These are phyloP conservation scores for Lachnellula arida DNA, from an alignment of 2,329 filamentous ascomycete genomes.

Conservation along the genomic window DNA sequence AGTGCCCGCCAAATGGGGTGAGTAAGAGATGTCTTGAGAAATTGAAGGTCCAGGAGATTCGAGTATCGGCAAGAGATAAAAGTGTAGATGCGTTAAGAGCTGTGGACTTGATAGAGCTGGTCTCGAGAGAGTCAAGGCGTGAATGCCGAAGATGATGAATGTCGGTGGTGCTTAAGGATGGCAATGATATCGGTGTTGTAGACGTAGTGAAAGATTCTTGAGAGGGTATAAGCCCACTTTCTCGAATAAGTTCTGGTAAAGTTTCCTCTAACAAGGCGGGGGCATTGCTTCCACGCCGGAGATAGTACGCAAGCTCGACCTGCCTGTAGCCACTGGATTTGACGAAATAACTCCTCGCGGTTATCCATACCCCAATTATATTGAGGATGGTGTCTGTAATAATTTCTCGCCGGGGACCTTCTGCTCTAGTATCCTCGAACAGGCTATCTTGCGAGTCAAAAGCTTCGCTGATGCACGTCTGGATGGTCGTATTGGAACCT, in stretches of 20 bases:
- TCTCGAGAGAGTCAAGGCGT: background rate
- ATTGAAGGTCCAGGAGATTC: slow-evolving; percentile 4
- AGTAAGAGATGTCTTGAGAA: slow-evolving; percentile 5
- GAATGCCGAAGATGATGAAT: background rate
- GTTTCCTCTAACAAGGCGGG: background rate
- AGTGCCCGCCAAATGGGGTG: background rate
- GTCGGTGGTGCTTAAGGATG: background rate
- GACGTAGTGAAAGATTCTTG: background rate
- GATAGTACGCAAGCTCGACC: background rate
- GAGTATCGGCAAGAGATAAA: slow-evolving; percentile 1
- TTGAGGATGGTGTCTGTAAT: background rate
- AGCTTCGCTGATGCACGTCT: background rate
- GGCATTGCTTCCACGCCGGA: background rate
- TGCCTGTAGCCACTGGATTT: background rate
- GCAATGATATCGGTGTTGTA: background rate
- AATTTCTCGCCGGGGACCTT: background rate
- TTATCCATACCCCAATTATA: slow-evolving; percentile 2
- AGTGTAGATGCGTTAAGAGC: slow-evolving; percentile 3
- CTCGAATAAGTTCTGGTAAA: background rate
- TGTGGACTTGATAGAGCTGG: slow-evolving; percentile 1
- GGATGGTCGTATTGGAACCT: background rate
- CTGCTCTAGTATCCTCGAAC: background rate
- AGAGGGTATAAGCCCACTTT: background rate
- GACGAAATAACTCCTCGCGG: slow-evolving; percentile 1
- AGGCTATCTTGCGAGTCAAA: background rate